Evolutionary conservation across 805 yeast genomes (phyloP).

Genomic region (Cyberlindnera veronae): DNA sequence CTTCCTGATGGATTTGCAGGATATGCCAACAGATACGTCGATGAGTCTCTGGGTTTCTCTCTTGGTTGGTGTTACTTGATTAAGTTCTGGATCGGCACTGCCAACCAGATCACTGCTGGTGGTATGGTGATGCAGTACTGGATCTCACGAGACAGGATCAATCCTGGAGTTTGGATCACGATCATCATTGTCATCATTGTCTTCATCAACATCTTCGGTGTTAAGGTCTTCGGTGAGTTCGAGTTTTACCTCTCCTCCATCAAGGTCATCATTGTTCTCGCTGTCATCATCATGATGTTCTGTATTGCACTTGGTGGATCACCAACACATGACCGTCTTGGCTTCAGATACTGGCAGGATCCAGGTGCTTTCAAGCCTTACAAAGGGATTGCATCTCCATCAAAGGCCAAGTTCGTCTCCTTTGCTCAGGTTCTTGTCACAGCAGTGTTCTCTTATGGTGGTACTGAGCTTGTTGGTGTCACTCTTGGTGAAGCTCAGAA

Average conservation of each 20-base stretch:
- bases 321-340: slow-evolving; percentile 66
- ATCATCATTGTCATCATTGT: slow-evolving; percentile 32
- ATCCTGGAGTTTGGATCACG: slow-evolving; percentile 1
- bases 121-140: slow-evolving; percentile 47
- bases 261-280: slow-evolving; percentile 30
- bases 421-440: slow-evolving; percentile 53
- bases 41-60: slow-evolving; percentile 20
- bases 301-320: slow-evolving; percentile 73
- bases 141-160: slow-evolving; percentile 31
- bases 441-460: slow-evolving; percentile 65
- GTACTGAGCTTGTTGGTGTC: slow-evolving; percentile 64
- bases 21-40: slow-evolving; percentile 44
- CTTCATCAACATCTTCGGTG: slow-evolving; percentile 46
- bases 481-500: slow-evolving; percentile 68
- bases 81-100: slow-evolving; percentile 18
- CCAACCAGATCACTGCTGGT: slow-evolving; percentile 48
- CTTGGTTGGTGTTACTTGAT: slow-evolving; percentile 25
- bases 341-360: slow-evolving; percentile 63
- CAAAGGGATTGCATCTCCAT: slow-evolving; percentile 41
- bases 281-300: slow-evolving; percentile 50
- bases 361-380: slow-evolving; percentile 58
- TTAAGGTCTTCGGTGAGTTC: slow-evolving; percentile 50
- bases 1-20: slow-evolving; percentile 60
- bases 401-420: slow-evolving; percentile 55
- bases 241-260: slow-evolving; percentile 45